Conservation (phyloP, 257 asterid species). For the Paulownia fortunei region DNA sequence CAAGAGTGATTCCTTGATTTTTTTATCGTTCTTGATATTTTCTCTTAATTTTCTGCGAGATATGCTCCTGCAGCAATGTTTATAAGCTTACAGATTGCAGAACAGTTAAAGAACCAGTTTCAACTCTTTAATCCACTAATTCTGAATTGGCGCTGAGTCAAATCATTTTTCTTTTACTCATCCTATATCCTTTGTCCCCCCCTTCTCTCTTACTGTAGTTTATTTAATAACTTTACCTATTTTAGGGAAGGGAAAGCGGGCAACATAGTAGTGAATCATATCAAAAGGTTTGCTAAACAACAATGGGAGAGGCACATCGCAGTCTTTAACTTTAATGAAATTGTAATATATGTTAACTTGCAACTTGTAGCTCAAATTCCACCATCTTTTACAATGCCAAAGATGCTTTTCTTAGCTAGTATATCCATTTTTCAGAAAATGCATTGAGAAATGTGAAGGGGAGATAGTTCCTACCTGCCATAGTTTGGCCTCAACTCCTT, state of each 20-base stretch:
- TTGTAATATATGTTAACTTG: background rate
- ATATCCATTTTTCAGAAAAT: background rate
- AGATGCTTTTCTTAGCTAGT: background rate
- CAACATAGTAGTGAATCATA: background rate
- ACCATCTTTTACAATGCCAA: background rate
- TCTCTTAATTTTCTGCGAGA: background rate
- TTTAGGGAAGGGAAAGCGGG: background rate
- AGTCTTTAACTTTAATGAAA: background rate
- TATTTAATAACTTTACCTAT: background rate
- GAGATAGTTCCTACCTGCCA: conserved; percentile 63
- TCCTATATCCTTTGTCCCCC: background rate
- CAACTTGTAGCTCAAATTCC: background rate
- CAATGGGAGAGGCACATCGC: background rate
- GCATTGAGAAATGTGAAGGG: conserved; percentile 5
- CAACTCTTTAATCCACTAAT: background rate
- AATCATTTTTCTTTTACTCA: background rate
- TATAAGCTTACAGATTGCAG: background rate
- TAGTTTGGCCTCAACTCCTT: conserved; percentile 81
- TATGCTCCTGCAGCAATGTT: background rate
- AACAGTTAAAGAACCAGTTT: background rate
- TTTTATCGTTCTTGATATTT: background rate
- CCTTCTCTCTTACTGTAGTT: too few relatives aligned
- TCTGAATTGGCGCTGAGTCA: background rate
- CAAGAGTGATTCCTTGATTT: background rate
- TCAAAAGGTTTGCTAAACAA: background rate